Conservation (phyloP, 2,329 filamentous ascomycete genomes). For the Plectosphaerella plurivora region DNA sequence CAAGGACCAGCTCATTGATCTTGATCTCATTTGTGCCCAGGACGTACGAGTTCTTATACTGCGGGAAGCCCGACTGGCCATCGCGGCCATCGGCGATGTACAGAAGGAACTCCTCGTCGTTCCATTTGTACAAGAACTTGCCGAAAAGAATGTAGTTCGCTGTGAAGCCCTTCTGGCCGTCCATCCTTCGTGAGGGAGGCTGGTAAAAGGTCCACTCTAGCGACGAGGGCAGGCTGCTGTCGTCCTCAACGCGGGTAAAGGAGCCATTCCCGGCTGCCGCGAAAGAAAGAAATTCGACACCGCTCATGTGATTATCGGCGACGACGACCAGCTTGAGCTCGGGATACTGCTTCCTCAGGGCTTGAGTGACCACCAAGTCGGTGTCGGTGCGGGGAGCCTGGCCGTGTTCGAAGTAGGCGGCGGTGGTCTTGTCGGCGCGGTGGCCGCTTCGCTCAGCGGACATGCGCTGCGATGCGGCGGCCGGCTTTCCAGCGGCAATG, state of each 20-base stretch:
- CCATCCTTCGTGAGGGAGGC: conserved; percentile 34
- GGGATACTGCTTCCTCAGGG: conserved; percentile 38
- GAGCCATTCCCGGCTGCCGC: conserved; percentile 33
- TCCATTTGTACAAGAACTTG: conserved; percentile 39
- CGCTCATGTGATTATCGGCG: conserved; percentile 14
- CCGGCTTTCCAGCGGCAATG: not conserved
- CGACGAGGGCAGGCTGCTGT: conserved; percentile 25
- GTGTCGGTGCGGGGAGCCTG: conserved; percentile 35
- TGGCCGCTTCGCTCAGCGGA: conserved; percentile 3
- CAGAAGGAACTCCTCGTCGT: conserved; percentile 35
- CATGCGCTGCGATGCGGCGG: not conserved
- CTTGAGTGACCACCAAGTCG: conserved; percentile 32
- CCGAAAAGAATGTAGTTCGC: conserved; percentile 27
- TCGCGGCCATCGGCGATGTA: conserved; percentile 38
- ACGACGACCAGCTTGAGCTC: conserved; percentile 34
- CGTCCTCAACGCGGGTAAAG: conserved; percentile 22
- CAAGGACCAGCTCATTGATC: conserved; percentile 48
- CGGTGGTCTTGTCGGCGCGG: conserved; percentile 13
- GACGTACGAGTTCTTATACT: conserved; percentile 31
- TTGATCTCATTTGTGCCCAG: conserved; percentile 24
- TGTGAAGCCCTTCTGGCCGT: conserved; percentile 30
- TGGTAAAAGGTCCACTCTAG: conserved; percentile 33
- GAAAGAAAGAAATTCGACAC: conserved; percentile 34
- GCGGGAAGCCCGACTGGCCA: conserved; percentile 24
- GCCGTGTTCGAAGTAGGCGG: conserved; percentile 33